Evolutionary conservation across 2,329 filamentous ascomycete genomes (phyloP), one percentile per base, ranked within the genome.

Genomic region (Cladobotryum mycophilum): DNA sequence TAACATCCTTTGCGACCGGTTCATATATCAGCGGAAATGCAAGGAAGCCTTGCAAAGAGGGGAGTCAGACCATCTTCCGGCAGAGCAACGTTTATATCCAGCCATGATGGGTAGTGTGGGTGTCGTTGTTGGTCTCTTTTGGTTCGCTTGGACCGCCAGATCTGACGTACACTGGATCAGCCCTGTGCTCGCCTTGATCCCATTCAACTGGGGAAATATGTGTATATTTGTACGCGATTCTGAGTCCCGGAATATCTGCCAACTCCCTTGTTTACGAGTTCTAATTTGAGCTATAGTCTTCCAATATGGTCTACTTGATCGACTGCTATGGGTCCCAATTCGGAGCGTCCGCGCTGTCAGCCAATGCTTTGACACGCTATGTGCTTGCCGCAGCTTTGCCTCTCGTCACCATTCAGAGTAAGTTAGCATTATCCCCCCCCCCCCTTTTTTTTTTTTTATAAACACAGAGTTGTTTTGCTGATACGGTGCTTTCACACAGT

Each of bases 281-380:
- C 4, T 14, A 34, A 1, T 45, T 47, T 25, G 20, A 25, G 0
- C 20, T 47, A 9, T 3, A 43, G 51, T 42, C 18, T 37, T 53
- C 13, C 17, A 54, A 38, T 3, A 56, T 58, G 14, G 49, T 49
- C 2, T 57, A 59, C 37, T 54, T 58, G 51, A 47, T 58, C 0
- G 57, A 59, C 40, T 58, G 55, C 13, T 59, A 58, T 38, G 53
- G 57, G 1, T 42, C 47, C 2, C 49, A 53, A 13, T 50, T 49
- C 9, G 46, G 50, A 3, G 54, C 56, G 3, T 56, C 56, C 3
- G 59, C 58, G 0, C 49, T 60, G 8, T 73, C 72, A 1, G 73
- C 74, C 0, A 76, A 76, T 47, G 67, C 69, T 0, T 60, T 76
- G 4, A 51, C 70, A n/a, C 63, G 72, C 38, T 76, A 73, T 41